Evolutionary conservation across 805 yeast species (phyloP).

Genomic region (Starmerella cellae): DNA sequence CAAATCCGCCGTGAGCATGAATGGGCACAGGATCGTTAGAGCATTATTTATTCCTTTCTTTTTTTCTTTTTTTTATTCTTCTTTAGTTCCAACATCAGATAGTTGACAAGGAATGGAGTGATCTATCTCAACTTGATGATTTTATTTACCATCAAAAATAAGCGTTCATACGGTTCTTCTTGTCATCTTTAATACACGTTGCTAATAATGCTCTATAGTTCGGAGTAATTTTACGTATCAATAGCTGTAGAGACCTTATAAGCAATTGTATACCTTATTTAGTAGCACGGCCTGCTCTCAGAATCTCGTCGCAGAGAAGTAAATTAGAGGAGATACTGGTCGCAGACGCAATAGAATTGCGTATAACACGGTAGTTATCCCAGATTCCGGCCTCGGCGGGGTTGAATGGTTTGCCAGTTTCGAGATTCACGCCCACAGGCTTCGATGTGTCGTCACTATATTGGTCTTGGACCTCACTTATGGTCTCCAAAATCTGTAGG

Average conservation of each 20-base stretch:
- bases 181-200: too few relatives aligned
- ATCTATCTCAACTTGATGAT: too few relatives aligned
- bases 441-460: slow-evolving; percentile 38
- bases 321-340: slow-evolving; percentile 89
- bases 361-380: slow-evolving; percentile 88
- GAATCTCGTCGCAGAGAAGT: slow-evolving; percentile 84
- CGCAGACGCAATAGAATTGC: slow-evolving; percentile 86
- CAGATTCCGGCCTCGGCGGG: slow-evolving; percentile 89
- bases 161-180: too few relatives aligned
- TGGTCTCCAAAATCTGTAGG: slow-evolving; percentile 77
- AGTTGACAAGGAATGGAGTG: too few relatives aligned
- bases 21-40: slow-evolving; percentile 31
- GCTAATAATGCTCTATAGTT: too few relatives aligned
- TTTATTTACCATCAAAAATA: too few relatives aligned
- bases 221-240: too few relatives aligned
- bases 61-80: background rate
- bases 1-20: slow-evolving; percentile 36
- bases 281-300: slow-evolving; percentile 93
- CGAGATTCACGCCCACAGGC: slow-evolving; percentile 79
- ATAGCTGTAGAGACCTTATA: too few relatives aligned
- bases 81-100: too few relatives aligned
- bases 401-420: slow-evolving; percentile 89
- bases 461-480: slow-evolving; percentile 82
- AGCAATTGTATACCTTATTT: too few relatives aligned
- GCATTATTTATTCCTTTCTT: background rate